phyloP scores from a whole-genome alignment of 257 asterid genomes.

The Haberlea rhodopensis region DNA sequence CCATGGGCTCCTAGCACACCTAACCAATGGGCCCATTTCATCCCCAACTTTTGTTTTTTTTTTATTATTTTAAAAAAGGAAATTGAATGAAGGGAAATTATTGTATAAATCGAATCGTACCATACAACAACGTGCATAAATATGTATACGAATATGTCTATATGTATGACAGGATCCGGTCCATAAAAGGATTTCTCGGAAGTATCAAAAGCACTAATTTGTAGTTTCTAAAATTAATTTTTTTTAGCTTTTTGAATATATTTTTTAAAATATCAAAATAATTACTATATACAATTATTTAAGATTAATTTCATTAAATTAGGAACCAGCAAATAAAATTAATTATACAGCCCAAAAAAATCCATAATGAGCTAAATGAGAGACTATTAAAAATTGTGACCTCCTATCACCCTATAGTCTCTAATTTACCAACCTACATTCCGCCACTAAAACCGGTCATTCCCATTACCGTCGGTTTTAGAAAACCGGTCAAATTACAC shows the following conservation, averaged over 20 bases:
- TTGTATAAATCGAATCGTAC: too few relatives aligned
- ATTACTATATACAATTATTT: too few relatives aligned
- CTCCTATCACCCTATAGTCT: slow-evolving; percentile 35
- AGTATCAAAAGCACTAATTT: too few relatives aligned
- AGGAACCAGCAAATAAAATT: background rate
- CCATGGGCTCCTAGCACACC: slow-evolving; percentile 61
- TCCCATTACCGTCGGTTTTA: slow-evolving; percentile 30
- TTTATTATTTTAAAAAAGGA: slow-evolving; percentile 10
- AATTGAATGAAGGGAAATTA: slow-evolving; percentile 18
- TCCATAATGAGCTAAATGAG: background rate
- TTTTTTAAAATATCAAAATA: too few relatives aligned
- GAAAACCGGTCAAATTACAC: slow-evolving; percentile 19
- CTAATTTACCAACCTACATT: slow-evolving; percentile 27
- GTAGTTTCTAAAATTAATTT: too few relatives aligned
- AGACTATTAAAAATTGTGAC: slow-evolving; percentile 26
- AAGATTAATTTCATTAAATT: too few relatives aligned
- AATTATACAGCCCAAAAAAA: background rate
- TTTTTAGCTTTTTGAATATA: too few relatives aligned
- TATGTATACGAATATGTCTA: too few relatives aligned
- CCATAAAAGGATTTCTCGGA: too few relatives aligned
- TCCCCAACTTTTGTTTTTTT: background rate
- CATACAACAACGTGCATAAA: too few relatives aligned
- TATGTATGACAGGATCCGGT: too few relatives aligned
- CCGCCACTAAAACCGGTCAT: slow-evolving; percentile 47
- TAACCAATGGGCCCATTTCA: slow-evolving; percentile 39